These are phyloP conservation scores for Ganoderma lucidum DNA, from an alignment of 1,284 basidiomycete species.

Conservation along the genomic window DNA sequence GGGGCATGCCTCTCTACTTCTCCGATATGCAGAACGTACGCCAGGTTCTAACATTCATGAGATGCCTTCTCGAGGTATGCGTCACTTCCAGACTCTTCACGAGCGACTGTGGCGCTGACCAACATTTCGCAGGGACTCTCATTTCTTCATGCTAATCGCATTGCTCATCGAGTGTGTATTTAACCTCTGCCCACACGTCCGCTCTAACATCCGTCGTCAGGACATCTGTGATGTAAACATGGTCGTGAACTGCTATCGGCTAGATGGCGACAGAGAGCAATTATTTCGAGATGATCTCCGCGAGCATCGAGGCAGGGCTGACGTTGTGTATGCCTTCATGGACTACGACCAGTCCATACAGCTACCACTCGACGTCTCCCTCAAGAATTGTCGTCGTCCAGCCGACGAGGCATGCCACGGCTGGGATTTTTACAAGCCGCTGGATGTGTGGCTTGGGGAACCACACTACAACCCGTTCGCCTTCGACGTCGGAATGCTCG, in stretches of 20 bases:
- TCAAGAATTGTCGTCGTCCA: too few relatives aligned
- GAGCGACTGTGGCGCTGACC: too few relatives aligned
- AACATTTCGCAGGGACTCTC: not conserved
- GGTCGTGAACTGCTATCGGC: conserved; percentile 10
- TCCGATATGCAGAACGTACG: not conserved
- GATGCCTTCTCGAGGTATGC: not conserved
- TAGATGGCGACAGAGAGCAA: not conserved
- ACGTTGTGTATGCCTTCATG: conserved; percentile 9
- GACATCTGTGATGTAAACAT: conserved; percentile 16
- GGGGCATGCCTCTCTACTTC: not conserved
- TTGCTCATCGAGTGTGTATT: not conserved
- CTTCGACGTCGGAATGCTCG: conserved; percentile 25
- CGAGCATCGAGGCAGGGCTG: conserved; percentile 6
- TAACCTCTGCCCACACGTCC: too few relatives aligned
- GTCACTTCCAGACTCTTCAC: not conserved
- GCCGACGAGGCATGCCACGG: not conserved
- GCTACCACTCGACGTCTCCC: too few relatives aligned
- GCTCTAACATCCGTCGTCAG: not conserved
- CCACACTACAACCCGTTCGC: conserved; percentile 23
- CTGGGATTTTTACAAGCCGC: not conserved
- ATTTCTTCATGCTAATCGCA: not conserved
- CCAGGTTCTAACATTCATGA: not conserved
- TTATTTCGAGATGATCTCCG: conserved; percentile 1
- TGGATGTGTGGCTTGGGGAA: too few relatives aligned
- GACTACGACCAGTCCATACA: too few relatives aligned